Conservation (phyloP, 2,329 filamentous ascomycete species). For the Bipolaris gigantea region DNA sequence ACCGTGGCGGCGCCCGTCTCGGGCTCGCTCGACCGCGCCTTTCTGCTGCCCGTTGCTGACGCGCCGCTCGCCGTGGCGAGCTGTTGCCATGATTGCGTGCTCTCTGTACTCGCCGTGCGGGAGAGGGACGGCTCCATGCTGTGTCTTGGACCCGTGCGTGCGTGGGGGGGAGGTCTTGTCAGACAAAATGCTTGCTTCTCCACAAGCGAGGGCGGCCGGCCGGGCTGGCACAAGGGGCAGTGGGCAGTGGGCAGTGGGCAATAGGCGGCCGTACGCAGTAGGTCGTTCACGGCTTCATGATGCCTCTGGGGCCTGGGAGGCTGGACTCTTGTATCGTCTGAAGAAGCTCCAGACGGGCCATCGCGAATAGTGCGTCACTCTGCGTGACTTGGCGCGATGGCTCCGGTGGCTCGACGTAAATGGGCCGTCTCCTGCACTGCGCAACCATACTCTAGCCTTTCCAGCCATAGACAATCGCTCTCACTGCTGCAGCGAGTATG, state of each 20-base stretch:
- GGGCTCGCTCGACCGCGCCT: slow-evolving; percentile 62
- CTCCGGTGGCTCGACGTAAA: slow-evolving; percentile 10
- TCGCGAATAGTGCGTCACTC: slow-evolving; percentile 17
- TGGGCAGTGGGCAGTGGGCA: too few relatives aligned
- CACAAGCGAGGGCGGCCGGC: slow-evolving; percentile 6
- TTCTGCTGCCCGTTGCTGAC: slow-evolving; percentile 51
- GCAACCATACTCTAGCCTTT: slow-evolving; percentile 15
- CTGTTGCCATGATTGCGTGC: slow-evolving; percentile 45
- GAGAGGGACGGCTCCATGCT: slow-evolving; percentile 37
- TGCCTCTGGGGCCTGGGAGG: background rate
- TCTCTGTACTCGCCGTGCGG: slow-evolving; percentile 45
- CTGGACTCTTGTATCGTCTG: background rate
- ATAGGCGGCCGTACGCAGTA: background rate
- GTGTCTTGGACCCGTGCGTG: slow-evolving; percentile 11
- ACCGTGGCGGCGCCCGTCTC: slow-evolving; percentile 60
- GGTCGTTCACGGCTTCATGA: slow-evolving; percentile 1
- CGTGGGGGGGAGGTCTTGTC: slow-evolving; percentile 1
- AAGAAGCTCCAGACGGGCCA: background rate
- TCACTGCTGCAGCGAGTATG: slow-evolving; percentile 4
- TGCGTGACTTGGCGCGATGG: slow-evolving; percentile 20
- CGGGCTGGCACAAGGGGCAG: background rate
- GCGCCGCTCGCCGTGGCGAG: slow-evolving; percentile 53
- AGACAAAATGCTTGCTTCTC: slow-evolving; percentile 12
- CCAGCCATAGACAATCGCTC: slow-evolving; percentile 8
- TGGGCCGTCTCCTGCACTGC: slow-evolving; percentile 15